Base-by-base conservation (phyloP, 2,329 filamentous ascomycete species). In the Hyphodiscus sp. region DNA sequence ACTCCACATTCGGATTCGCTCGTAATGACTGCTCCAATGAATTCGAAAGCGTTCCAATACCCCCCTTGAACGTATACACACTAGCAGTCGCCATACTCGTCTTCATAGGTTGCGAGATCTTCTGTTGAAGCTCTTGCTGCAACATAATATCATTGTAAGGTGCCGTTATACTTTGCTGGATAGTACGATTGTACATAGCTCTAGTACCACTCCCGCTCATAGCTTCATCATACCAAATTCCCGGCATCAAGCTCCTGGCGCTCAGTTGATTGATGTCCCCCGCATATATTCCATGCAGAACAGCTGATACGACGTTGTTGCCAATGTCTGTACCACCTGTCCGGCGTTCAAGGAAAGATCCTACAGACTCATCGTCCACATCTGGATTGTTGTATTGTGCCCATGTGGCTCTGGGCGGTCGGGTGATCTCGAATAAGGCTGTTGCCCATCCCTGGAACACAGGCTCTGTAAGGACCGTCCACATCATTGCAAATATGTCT, bases 201-300 rank as follows among this genome's bases (percentile, higher is more conserved):
- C 29, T 55, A 2, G 20, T 26, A 2, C 65, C 19, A 33, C 55
- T 61, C 9, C 61, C 63, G 49, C 53, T 44, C 6, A 46, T 8
- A 0, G 23, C 47, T 43, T 68, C 66, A 19, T 52, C 42, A 42
- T 58, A 33, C 62, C 62, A 67, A 2, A 56, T n/a, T n/a, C 41
- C 42, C 0, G 63, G 55, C 20, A 65, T 29, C 38, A 87, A 73
- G 49, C 81, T 83, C 61, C 82, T 82, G 47, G 82, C 82, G 69
- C 91, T 96, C 49, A 97, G 74, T 66, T 86, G 79, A 68, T 88
- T 83, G 47, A 95, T 82, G 70, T 96, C 88, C 5, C 94, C 94
- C 20, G 91, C 94, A 69, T 95, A 96, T 54, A 97, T 90, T 43
- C 94, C 94, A 69, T 97, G 94, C 50, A 90, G 65, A 65, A 83